A percentile compares a stretch with the other conserved stretches of the same genome.
These are phyloP conservation scores for Trifolium fragiferum DNA, from an alignment of 306 rosid genomes.

Conservation along the genomic window DNA sequence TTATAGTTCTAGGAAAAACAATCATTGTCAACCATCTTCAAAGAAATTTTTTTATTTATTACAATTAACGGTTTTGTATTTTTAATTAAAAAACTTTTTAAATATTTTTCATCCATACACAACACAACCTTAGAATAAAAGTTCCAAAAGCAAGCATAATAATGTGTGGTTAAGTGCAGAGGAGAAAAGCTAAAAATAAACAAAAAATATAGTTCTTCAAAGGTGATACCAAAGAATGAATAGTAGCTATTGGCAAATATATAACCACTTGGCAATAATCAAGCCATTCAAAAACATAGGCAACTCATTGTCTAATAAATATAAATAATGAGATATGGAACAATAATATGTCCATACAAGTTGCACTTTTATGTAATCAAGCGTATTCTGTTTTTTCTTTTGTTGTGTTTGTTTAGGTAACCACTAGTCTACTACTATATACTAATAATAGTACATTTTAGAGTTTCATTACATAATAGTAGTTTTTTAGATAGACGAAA, in stretches of 20 bases:
- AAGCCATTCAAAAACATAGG: slow-evolving; percentile 23
- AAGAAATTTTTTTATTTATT: too few species aligned
- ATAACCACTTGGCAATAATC: slow-evolving; percentile 46
- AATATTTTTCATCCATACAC: neutral
- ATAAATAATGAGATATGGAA: neutral
- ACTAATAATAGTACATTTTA: too few species aligned
- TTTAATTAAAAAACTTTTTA: neutral
- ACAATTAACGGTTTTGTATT: neutral
- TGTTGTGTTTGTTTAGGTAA: neutral
- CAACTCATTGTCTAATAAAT: slow-evolving; percentile 6
- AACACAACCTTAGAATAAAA: neutral
- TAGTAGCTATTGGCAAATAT: slow-evolving; percentile 38
- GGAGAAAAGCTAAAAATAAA: slow-evolving; percentile 13
- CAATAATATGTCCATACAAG: slow-evolving; percentile 14
- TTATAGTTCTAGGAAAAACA: too few species aligned
- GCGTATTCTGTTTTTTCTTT: slow-evolving; percentile 12
- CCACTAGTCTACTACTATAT: too few species aligned
- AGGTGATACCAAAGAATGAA: neutral
- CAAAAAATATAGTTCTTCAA: neutral
- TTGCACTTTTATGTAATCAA: slow-evolving; percentile 11
- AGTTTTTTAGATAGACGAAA: too few species aligned
- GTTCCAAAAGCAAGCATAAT: neutral
- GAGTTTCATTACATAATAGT: too few species aligned
- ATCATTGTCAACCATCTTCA: too few species aligned
- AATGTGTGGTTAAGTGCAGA: slow-evolving; percentile 36